phyloP scores from a whole-genome alignment of 441 rosid species.

The Gossypium lobatum region DNA sequence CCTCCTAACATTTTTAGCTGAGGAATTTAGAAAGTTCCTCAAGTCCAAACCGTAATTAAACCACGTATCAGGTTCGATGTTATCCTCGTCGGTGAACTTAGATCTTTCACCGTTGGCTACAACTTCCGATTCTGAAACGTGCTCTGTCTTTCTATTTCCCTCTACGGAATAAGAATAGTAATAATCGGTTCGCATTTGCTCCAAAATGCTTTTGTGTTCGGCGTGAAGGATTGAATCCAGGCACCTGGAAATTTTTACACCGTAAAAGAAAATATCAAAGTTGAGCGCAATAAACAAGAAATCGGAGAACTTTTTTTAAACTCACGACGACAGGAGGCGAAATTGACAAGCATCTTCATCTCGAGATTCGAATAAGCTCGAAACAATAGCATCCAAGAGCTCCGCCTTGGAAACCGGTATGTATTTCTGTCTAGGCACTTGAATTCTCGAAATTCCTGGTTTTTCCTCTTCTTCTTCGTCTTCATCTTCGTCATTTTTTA shows the following conservation, averaged over 20 bases:
- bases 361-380: slow-evolving; percentile 40
- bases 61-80: slow-evolving; percentile 28
- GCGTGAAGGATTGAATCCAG: slow-evolving; percentile 89
- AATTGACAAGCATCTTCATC: slow-evolving; percentile 52
- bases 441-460: slow-evolving; percentile 54
- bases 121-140: slow-evolving; percentile 20
- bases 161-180: slow-evolving; percentile 35
- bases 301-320: not conserved
- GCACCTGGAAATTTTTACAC: slow-evolving; percentile 36
- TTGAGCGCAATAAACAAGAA: not conserved
- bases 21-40: slow-evolving; percentile 45
- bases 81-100: slow-evolving; percentile 17
- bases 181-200: slow-evolving; percentile 76
- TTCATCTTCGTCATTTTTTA: slow-evolving; percentile 22
- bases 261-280: slow-evolving; percentile 1
- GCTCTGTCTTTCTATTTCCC: slow-evolving; percentile 1
- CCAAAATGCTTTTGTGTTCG: slow-evolving; percentile 74
- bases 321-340: slow-evolving; percentile 71
- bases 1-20: slow-evolving; percentile 30
- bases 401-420: slow-evolving; percentile 71
- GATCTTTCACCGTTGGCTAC: slow-evolving; percentile 28
- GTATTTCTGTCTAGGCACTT: slow-evolving; percentile 71
- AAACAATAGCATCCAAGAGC: slow-evolving; percentile 54
- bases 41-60: slow-evolving; percentile 53
- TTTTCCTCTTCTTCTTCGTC: slow-evolving; percentile 31